Percentiles rank a stretch among this genome's conserved stretches.
Conservation (phyloP, 352 stramenopile genomes). For the Phytophthora sojae region DNA sequence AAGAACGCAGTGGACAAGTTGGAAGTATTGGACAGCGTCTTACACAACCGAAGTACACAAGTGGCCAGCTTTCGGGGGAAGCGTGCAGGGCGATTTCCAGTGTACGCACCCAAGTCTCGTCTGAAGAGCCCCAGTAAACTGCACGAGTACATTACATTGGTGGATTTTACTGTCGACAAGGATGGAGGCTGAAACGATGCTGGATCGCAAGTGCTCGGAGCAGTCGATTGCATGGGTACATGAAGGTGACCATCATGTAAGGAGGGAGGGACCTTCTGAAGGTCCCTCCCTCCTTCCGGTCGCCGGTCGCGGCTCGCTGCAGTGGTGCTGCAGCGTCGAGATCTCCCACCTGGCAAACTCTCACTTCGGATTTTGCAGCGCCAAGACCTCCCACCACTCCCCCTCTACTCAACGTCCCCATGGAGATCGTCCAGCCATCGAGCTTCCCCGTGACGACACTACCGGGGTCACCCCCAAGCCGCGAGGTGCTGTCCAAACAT, state of each 20-base stretch:
- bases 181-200: background rate
- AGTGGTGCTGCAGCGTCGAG: background rate
- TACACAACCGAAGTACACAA: background rate
- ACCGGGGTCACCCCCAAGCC: constrained; percentile 1
- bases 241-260: too few relatives aligned
- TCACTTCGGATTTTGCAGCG: constrained; percentile 7
- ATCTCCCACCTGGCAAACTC: background rate
- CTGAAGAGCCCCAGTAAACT: background rate
- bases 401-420: background rate
- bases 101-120: background rate
- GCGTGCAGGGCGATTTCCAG: background rate
- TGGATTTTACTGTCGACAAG: background rate
- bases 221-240: too few relatives aligned
- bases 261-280: too few relatives aligned
- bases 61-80: constrained; percentile 1
- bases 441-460: constrained; percentile 11
- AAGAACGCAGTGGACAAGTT: background rate
- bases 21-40: background rate
- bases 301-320: too few relatives aligned
- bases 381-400: background rate
- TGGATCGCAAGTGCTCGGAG: background rate
- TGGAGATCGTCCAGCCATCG: background rate
- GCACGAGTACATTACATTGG: background rate
- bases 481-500: background rate
- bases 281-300: too few relatives aligned